Percentiles rank a stretch among this genome's conserved stretches.
Evolutionary conservation across 345 rosid species (phyloP).

Genomic region (Aquilaria yunnanensis): DNA sequence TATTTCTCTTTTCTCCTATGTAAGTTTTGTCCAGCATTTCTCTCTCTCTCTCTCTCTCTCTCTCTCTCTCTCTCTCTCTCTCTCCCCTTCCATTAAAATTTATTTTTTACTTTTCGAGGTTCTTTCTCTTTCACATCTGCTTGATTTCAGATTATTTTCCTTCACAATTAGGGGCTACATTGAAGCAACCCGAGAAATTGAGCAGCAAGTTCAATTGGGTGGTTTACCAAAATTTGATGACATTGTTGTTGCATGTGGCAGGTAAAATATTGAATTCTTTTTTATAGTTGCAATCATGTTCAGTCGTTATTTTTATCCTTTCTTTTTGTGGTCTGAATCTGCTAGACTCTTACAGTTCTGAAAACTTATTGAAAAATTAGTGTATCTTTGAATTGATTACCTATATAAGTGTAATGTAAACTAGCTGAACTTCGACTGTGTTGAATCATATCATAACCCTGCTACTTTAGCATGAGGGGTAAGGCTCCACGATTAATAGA

Average conservation of each 20-base stretch:
- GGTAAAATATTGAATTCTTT: conserved; percentile 32
- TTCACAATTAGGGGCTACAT: conserved; percentile 69
- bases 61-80: neutral
- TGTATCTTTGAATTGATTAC: no score
- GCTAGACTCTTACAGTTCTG: neutral
- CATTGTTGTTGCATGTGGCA: conserved; percentile 94
- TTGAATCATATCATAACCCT: no score
- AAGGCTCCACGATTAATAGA: no score
- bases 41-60: no score
- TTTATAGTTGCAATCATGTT: conserved; percentile 10
- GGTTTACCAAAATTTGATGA: conserved; percentile 61
- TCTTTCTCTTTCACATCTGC: neutral
- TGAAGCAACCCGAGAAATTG: conserved; percentile 83
- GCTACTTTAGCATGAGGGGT: no score
- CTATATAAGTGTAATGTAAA: no score
- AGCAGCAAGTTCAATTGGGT: conserved; percentile 56
- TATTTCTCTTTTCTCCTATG: no score
- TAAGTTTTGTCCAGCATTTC: no score
- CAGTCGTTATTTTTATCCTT: neutral
- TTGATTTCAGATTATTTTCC: neutral
- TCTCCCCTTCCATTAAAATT: neutral
- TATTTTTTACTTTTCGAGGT: neutral
- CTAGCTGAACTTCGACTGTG: no score
- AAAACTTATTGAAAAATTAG: no score
- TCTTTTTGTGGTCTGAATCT: conserved; percentile 7